phyloP scores from a whole-genome alignment of 2,329 filamentous ascomycete genomes.

The Purpureocillium takamizusanense region DNA sequence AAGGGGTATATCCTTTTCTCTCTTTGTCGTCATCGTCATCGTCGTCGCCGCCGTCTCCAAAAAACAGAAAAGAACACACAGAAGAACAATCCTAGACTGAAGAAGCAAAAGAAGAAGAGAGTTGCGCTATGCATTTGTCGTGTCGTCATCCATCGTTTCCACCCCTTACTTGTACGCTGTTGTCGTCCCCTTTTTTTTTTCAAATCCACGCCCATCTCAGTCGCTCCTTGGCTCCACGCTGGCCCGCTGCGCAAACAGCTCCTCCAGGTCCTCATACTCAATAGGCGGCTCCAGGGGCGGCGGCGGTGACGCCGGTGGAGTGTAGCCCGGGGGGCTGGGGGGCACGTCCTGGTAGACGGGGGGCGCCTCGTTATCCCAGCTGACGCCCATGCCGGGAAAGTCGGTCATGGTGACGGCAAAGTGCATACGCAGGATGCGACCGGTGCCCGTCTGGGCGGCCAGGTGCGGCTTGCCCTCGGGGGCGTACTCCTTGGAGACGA shows the following conservation, averaged over 20 bases:
- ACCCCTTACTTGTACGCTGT: too few relatives aligned
- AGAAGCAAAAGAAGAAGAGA: too few relatives aligned
- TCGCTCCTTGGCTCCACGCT: not conserved
- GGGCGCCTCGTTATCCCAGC: constrained; percentile 94
- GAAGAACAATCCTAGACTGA: too few relatives aligned
- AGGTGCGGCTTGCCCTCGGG: constrained; percentile 59
- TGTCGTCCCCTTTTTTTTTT: too few relatives aligned
- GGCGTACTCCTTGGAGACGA: constrained; percentile 84
- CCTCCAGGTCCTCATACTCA: constrained; percentile 30
- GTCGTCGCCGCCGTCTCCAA: too few relatives aligned
- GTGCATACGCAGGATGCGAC: constrained; percentile 85
- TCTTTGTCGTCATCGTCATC: too few relatives aligned
- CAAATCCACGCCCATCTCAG: too few relatives aligned
- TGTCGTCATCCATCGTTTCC: too few relatives aligned
- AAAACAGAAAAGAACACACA: too few relatives aligned
- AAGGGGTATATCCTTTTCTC: too few relatives aligned
- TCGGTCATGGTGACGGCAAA: constrained; percentile 79
- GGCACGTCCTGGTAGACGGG: constrained; percentile 93
- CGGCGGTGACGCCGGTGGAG: constrained; percentile 4
- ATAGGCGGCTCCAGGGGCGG: constrained; percentile 3
- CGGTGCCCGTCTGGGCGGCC: constrained; percentile 79
- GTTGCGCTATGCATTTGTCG: too few relatives aligned
- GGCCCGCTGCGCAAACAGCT: constrained; percentile 15
- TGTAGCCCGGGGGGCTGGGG: constrained; percentile 68
- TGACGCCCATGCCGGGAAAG: constrained; percentile 77